Conservation (phyloP, 139 green algal genomes). For the Chlorella sorokiniana region DNA sequence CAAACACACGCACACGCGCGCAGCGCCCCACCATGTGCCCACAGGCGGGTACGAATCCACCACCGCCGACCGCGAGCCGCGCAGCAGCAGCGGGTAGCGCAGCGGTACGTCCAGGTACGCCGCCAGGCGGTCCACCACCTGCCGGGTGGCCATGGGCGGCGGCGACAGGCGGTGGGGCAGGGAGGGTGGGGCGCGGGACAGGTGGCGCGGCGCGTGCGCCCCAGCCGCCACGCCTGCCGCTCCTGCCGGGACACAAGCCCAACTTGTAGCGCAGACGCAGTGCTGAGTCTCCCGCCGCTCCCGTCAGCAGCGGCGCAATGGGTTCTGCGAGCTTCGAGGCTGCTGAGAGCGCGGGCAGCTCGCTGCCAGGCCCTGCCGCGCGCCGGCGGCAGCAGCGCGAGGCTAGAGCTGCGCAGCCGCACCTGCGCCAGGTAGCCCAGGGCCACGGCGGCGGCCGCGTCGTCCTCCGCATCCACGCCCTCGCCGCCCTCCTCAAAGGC, state of each 20-base stretch:
- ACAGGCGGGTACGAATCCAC: conserved; percentile 41
- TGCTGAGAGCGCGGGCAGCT: too few relatives aligned
- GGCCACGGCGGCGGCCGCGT: conserved; percentile 45
- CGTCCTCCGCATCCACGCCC: conserved; percentile 2
- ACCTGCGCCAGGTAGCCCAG: conserved; percentile 71
- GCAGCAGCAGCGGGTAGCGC: conserved; percentile 63
- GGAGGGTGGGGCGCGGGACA: not conserved
- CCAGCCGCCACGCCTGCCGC: conserved; percentile 15
- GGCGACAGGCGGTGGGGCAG: not conserved
- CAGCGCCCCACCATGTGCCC: conserved; percentile 21
- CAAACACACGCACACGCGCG: not conserved
- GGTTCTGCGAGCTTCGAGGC: too few relatives aligned
- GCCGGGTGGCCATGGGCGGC: not conserved
- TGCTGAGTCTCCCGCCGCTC: too few relatives aligned
- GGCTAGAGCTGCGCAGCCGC: too few relatives aligned
- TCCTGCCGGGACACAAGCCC: conserved; percentile 23
- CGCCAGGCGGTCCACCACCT: conserved; percentile 52
- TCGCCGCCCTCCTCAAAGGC: conserved; percentile 24
- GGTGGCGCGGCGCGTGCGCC: not conserved
- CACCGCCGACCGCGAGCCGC: conserved; percentile 57
- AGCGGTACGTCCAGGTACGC: conserved; percentile 71
- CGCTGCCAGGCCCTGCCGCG: too few relatives aligned
- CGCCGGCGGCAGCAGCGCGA: too few relatives aligned
- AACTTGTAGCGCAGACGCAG: too few relatives aligned
- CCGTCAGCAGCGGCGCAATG: too few relatives aligned